Percentiles rank a stretch among this genome's conserved stretches.
Evolutionary conservation across 2,329 filamentous ascomycete genomes (phyloP).

Genomic region (Sporothrix globosa): DNA sequence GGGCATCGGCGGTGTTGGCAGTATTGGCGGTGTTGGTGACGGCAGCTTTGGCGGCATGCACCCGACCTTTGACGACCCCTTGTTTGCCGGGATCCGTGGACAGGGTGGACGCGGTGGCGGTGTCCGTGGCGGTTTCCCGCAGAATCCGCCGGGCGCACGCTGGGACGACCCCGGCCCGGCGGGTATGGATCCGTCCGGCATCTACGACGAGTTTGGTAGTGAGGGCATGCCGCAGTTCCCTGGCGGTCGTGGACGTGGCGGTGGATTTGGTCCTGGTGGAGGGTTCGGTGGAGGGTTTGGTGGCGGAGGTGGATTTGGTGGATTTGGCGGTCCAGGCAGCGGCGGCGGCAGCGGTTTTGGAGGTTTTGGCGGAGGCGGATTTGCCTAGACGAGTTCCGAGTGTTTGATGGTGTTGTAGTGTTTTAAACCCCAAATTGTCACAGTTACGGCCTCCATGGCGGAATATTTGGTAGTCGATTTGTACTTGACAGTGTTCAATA

Average conservation of each 20-base stretch:
- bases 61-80: slow-evolving; percentile 88
- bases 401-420: neutral
- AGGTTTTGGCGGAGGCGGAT: slow-evolving; percentile 30
- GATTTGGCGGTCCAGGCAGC: slow-evolving; percentile 14
- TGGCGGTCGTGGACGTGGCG: neutral
- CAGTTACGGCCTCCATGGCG: neutral
- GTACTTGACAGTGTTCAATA: no score
- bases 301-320: slow-evolving; percentile 27
- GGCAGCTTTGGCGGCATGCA: slow-evolving; percentile 79
- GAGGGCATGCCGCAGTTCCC: slow-evolving; percentile 37
- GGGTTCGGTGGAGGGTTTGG: slow-evolving; percentile 46
- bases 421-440: neutral
- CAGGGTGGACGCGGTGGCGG: slow-evolving; percentile 48
- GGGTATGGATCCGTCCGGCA: slow-evolving; percentile 61
- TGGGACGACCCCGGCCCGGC: slow-evolving; percentile 76
- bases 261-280: slow-evolving; percentile 44
- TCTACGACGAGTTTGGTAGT: slow-evolving; percentile 48
- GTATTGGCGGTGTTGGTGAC: slow-evolving; percentile 59
- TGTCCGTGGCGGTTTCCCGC: slow-evolving; percentile 55
- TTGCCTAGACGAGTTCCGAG: neutral
- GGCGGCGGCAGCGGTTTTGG: slow-evolving; percentile 40
- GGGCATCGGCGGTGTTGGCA: slow-evolving; percentile 48
- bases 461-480: no score
- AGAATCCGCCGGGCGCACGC: slow-evolving; percentile 82
- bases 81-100: slow-evolving; percentile 68